These are phyloP conservation scores for Ustilago lituana DNA, from an alignment of 1,284 basidiomycete genomes.

Conservation along the genomic window DNA sequence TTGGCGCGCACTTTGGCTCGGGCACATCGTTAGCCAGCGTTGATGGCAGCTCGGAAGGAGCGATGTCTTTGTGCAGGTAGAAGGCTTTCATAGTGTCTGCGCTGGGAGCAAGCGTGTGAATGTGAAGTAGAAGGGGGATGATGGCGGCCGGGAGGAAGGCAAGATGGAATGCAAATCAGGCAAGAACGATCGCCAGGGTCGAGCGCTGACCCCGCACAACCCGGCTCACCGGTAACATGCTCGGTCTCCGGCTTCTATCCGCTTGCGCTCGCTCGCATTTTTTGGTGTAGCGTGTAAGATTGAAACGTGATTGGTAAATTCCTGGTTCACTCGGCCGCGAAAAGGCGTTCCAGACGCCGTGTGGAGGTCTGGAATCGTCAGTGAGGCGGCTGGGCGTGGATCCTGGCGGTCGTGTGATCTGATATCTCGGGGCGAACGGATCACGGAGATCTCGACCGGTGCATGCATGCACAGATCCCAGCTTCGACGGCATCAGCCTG, in stretches of 20 bases:
- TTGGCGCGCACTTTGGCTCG: constrained; percentile 40
- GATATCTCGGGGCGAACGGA: constrained; percentile 6
- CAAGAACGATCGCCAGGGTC: background rate
- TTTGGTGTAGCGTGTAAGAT: background rate
- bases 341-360: too few relatives aligned
- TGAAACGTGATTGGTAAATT: background rate
- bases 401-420: constrained; percentile 11
- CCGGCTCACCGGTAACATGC: constrained; percentile 11
- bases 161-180: too few relatives aligned
- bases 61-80: constrained; percentile 58
- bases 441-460: background rate
- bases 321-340: constrained; percentile 12
- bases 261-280: background rate
- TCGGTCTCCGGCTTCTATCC: constrained; percentile 13
- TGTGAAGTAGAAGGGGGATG: background rate
- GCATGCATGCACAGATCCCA: too few relatives aligned
- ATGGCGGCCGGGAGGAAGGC: background rate
- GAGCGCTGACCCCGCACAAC: background rate
- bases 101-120: background rate
- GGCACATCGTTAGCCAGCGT: constrained; percentile 46
- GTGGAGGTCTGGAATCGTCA: too few relatives aligned
- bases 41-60: constrained; percentile 49
- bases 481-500: too few relatives aligned
- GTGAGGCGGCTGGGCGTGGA: constrained; percentile 5
- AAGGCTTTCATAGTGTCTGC: constrained; percentile 51